phyloP scores from a whole-genome alignment of 2,329 filamentous ascomycete genomes.

The Ceratocystis huliohia region DNA sequence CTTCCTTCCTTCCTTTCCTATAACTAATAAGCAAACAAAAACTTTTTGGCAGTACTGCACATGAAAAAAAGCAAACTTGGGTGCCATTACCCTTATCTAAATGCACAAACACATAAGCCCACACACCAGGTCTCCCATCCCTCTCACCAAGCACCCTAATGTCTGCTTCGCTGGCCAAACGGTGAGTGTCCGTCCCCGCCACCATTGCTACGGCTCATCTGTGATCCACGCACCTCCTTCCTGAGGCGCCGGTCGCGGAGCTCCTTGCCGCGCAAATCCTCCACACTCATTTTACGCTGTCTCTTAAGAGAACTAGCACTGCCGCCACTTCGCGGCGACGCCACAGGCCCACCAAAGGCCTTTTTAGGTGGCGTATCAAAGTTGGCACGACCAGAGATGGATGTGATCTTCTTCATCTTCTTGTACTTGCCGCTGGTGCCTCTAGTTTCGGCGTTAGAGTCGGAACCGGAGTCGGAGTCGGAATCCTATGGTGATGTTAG shows the following conservation, averaged over 20 bases:
- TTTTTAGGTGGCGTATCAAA: slow-evolving; percentile 8
- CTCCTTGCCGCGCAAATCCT: slow-evolving; percentile 29
- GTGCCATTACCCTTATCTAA: background rate
- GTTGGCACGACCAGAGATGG: slow-evolving; percentile 17
- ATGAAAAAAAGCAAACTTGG: background rate
- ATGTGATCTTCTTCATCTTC: slow-evolving; percentile 19
- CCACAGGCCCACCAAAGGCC: slow-evolving; percentile 17
- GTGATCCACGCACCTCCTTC: slow-evolving; percentile 40
- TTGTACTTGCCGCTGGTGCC: slow-evolving; percentile 13
- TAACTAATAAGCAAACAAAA: background rate
- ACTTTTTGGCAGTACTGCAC: background rate
- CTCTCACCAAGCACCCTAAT: background rate
- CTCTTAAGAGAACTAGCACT: slow-evolving; percentile 10
- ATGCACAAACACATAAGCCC: background rate
- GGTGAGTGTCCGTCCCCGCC: slow-evolving; percentile 14
- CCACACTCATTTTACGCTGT: background rate
- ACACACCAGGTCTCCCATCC: background rate
- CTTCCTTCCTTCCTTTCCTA: background rate
- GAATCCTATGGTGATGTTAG: slow-evolving; percentile 19
- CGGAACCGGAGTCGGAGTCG: slow-evolving; percentile 15
- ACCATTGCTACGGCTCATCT: slow-evolving; percentile 14
- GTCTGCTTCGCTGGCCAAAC: slow-evolving; percentile 4
- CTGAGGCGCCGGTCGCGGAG: slow-evolving; percentile 48
- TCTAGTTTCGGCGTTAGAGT: slow-evolving; percentile 14
- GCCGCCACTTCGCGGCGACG: slow-evolving; percentile 17